Base-by-base conservation (phyloP, 768 basidiomycete genomes). In the Plicaturopsis crispa region DNA sequence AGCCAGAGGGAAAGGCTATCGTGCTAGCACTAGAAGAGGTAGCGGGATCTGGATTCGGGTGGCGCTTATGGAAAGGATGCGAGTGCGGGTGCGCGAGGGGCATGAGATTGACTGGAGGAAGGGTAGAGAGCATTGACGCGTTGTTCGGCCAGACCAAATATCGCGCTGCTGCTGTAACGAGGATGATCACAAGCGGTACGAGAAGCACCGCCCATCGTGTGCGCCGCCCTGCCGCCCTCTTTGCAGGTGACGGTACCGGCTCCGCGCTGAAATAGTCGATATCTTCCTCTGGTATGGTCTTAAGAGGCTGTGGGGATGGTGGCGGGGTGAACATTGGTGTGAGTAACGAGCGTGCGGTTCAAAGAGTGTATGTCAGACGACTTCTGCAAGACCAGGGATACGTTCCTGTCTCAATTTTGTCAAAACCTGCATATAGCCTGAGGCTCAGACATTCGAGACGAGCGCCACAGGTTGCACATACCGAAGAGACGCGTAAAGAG, bases 131-230 rank as follows among this genome's bases (percentile, higher is more conserved):
- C n/a, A n/a, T n/a, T n/a, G n/a, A n/a, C n/a, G n/a, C n/a, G n/a
- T n/a, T n/a, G n/a, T n/a, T n/a, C n/a, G n/a, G n/a, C n/a, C n/a
- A n/a, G n/a, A 67, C 54, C 41, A 69, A 31, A 54, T 66, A 78
- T n/a, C 63, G 72, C 12, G 72, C 70, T 10, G 67, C 72, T 3
- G 62, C 50, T 8, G 76, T 73, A 43, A 84, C 65, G 31, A 78
- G 39, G 26, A 80, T 51, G 35, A 86, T 66, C 5, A 64, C 46
- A 7, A 79, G 45, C 2, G 83, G 83, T 2, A 81, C 63, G 23
- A 78, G 44, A 30, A 84, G 38, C 38, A 78, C 66, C 1, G 73
- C 63, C 70, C 69, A 74, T 51, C 61, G 58, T 38, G 65, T 62
- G 36, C 65, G 57, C 17, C 73, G 65, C 31, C 63, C 67, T 22